Conservation (phyloP, 495 filamentous ascomycete species). For the Xylaria castorea region DNA sequence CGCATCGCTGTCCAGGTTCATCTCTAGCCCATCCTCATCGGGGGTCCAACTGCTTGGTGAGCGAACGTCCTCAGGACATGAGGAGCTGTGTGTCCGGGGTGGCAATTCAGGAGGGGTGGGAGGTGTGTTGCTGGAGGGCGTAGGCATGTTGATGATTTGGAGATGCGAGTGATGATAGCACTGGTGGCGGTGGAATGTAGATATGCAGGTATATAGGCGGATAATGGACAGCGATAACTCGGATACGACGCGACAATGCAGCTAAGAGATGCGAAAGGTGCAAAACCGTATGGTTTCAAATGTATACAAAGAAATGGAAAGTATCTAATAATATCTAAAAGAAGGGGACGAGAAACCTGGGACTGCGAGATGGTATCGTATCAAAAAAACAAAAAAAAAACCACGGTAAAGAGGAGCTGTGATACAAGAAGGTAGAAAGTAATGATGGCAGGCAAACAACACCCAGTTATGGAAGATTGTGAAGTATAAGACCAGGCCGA, state of each 20-base stretch:
- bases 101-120: constrained; percentile 48
- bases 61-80: constrained; percentile 50
- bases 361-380: constrained; percentile 4
- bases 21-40: constrained; percentile 38
- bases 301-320: constrained; percentile 23
- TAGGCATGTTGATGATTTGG: constrained; percentile 54
- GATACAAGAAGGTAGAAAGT: constrained; percentile 3
- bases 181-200: constrained; percentile 16
- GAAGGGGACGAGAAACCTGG: neutral
- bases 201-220: neutral
- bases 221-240: constrained; percentile 19
- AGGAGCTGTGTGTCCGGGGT: constrained; percentile 47
- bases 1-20: constrained; percentile 36
- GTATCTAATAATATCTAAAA: neutral
- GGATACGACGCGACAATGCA: constrained; percentile 22
- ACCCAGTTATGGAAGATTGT: neutral
- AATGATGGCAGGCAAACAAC: neutral
- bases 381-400: neutral
- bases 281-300: constrained; percentile 7
- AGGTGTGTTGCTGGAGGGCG: constrained; percentile 53
- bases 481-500: constrained; percentile 1
- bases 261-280: neutral
- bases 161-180: constrained; percentile 13
- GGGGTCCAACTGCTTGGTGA: constrained; percentile 33
- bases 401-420: constrained; percentile 1